phyloP scores from a whole-genome alignment of 352 stramenopile genomes.

The Phytophthora pini region DNA sequence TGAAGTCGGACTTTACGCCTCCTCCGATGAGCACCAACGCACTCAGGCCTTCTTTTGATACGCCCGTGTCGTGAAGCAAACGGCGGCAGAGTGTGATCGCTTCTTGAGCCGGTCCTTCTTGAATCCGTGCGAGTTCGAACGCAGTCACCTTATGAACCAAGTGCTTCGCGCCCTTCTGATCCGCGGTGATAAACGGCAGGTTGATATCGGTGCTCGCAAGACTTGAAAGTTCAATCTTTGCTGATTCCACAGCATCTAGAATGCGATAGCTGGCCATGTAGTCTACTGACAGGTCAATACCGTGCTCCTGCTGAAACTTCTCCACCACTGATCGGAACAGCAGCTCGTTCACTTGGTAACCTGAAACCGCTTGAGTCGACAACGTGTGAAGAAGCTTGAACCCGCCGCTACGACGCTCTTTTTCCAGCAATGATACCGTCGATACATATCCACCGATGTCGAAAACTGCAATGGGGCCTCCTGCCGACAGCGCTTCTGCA shows the following conservation, averaged over 20 bases:
- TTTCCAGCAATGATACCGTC: slow-evolving; percentile 58
- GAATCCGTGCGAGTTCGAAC: slow-evolving; percentile 57
- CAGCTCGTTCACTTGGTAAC: slow-evolving; percentile 50
- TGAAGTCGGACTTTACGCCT: slow-evolving; percentile 56
- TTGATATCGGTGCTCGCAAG: slow-evolving; percentile 67
- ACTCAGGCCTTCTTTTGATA: slow-evolving; percentile 50
- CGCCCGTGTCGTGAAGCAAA: slow-evolving; percentile 37
- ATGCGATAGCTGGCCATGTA: slow-evolving; percentile 76
- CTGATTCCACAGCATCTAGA: slow-evolving; percentile 67
- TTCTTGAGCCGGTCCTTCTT: slow-evolving; percentile 44
- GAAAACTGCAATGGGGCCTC: slow-evolving; percentile 60
- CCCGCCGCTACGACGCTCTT: slow-evolving; percentile 20
- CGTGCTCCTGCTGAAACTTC: slow-evolving; percentile 59
- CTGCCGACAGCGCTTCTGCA: slow-evolving; percentile 25
- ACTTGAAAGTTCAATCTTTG: slow-evolving; percentile 75
- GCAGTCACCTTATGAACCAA: slow-evolving; percentile 68
- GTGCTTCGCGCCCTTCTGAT: slow-evolving; percentile 73
- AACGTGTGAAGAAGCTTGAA: slow-evolving; percentile 51
- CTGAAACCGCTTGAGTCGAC: slow-evolving; percentile 49
- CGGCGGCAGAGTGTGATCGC: slow-evolving; percentile 45
- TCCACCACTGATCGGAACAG: slow-evolving; percentile 60
- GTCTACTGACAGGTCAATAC: slow-evolving; percentile 77
- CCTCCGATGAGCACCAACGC: slow-evolving; percentile 67
- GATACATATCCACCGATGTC: slow-evolving; percentile 76
- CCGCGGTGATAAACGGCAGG: slow-evolving; percentile 79